Percentiles rank a stretch among this genome's conserved stretches.
These are phyloP conservation scores for Flaveria trinervia DNA, from an alignment of 129 eudicot species.

Conservation along the genomic window DNA sequence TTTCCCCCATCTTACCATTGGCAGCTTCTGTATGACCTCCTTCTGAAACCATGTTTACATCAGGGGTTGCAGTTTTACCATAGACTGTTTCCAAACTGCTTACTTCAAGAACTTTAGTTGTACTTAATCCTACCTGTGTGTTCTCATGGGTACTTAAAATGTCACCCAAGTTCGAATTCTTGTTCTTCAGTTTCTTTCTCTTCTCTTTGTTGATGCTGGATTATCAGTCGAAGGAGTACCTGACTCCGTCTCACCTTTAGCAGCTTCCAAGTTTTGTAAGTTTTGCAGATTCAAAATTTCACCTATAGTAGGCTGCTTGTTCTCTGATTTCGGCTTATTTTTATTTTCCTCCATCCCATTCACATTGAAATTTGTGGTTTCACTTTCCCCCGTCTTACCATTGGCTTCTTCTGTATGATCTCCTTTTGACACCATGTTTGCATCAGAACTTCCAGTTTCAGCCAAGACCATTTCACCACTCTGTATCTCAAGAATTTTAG, in stretches of 20 bases:
- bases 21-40: slow-evolving; percentile 2
- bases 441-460: slow-evolving; percentile 6
- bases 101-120: neutral
- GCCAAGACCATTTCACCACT: neutral
- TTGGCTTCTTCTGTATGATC: neutral
- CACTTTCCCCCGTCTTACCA: neutral
- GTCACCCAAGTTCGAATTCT: slow-evolving; percentile 7
- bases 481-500: neutral
- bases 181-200: slow-evolving; percentile 16
- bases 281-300: slow-evolving; percentile 13
- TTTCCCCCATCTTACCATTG: neutral
- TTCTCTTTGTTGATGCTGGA: slow-evolving; percentile 7
- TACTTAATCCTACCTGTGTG: neutral
- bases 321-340: slow-evolving; percentile 5
- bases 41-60: neutral
- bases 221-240: neutral
- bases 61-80: neutral
- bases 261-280: slow-evolving; percentile 8
- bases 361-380: slow-evolving; percentile 18
- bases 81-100: neutral
- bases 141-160: slow-evolving; percentile 10
- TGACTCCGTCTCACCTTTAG: neutral
- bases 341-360: slow-evolving; percentile 13
- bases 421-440: neutral
- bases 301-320: neutral